Evolutionary conservation across 2,329 filamentous ascomycete species (phyloP).

Genomic region (Scytalidium lignicola): DNA sequence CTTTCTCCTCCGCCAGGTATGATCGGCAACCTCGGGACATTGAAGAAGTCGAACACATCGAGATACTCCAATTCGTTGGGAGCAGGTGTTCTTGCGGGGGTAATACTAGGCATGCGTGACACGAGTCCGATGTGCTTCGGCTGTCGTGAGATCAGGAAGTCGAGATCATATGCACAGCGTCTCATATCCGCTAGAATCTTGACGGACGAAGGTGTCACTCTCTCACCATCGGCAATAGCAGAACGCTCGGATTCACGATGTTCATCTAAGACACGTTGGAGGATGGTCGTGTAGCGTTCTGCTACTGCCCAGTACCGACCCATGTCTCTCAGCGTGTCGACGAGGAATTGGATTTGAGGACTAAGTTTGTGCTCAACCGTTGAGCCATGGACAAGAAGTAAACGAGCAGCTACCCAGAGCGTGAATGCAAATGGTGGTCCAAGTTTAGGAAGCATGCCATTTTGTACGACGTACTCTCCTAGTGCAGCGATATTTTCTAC

Average conservation of each 20-base stretch:
- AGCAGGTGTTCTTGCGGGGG: slow-evolving; percentile 63
- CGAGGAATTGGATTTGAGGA: slow-evolving; percentile 73
- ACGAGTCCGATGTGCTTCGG: slow-evolving; percentile 23
- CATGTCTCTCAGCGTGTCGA: slow-evolving; percentile 75
- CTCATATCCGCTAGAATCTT: slow-evolving; percentile 90
- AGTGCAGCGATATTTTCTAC: slow-evolving; percentile 79
- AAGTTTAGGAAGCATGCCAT: slow-evolving; percentile 70
- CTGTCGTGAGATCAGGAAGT: slow-evolving; percentile 82
- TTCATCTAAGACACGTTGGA: slow-evolving; percentile 81
- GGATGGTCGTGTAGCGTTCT: slow-evolving; percentile 70
- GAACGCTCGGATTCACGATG: slow-evolving; percentile 70
- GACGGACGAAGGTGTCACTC: slow-evolving; percentile 75
- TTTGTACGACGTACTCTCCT: slow-evolving; percentile 71
- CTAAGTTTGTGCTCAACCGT: slow-evolving; percentile 82
- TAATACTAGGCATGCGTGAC: slow-evolving; percentile 46
- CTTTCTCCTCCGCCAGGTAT: slow-evolving; percentile 23
- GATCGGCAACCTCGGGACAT: slow-evolving; percentile 68
- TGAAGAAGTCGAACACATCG: slow-evolving; percentile 94
- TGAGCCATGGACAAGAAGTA: slow-evolving; percentile 83
- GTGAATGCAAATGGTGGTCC: slow-evolving; percentile 90
- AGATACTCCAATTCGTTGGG: slow-evolving; percentile 84
- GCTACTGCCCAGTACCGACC: slow-evolving; percentile 83
- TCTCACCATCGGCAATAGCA: slow-evolving; percentile 55
- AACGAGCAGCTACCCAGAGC: slow-evolving; percentile 82
- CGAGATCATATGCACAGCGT: slow-evolving; percentile 81